Evolutionary conservation across 2,329 filamentous ascomycete genomes (phyloP), one percentile per base, ranked within the genome.

Genomic region (Periconia macrospinosa): DNA sequence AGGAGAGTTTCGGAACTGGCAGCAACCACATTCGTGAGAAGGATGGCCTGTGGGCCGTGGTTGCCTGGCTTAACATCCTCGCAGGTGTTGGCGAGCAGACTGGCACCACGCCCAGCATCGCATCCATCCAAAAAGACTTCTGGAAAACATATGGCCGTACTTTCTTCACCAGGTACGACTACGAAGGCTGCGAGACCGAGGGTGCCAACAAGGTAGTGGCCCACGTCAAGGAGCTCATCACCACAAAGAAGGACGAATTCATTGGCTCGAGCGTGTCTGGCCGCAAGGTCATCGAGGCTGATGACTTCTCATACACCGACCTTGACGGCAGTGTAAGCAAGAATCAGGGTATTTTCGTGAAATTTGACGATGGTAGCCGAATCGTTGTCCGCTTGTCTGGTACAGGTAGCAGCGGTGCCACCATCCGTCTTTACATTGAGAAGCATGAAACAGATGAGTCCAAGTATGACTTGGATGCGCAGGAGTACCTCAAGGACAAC

Each of bases 1-100:
- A 99, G 79, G 94, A 99, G 83, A 94, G 90, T 61, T 99, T 99
- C 75, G 94, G 94, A 63, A 99, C 94, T 11, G 94, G 94, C 40
- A 96, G 90, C 77, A 97, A 99, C 81, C 94, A 99, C 78, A 96
- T 99, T 71, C 91, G 94, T 66, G 94, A 99, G 81, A 99, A 99
- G 85, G 94, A 99, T 71, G 94, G 94, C 58, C 84, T 99, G 41
- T 99, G 94, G 94, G 94, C 94, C 56, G 85, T 99, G 58, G 89
- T 97, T 50, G 94, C 94, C 30, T 99, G 94, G 94, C 81, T 99
- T 68, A 99, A 99, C 82, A 96, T 99, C 76, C 95, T 99, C 68
- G 94, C 94, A 57, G 93, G 91, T 62, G 86, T 97, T 45, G 92
- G 92, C 60, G 87, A 94, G 73, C 83, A 91, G 74, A 88, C 90